phyloP scores from a whole-genome alignment of 2,329 filamentous ascomycete species.

The Intubia oerlemansii region DNA sequence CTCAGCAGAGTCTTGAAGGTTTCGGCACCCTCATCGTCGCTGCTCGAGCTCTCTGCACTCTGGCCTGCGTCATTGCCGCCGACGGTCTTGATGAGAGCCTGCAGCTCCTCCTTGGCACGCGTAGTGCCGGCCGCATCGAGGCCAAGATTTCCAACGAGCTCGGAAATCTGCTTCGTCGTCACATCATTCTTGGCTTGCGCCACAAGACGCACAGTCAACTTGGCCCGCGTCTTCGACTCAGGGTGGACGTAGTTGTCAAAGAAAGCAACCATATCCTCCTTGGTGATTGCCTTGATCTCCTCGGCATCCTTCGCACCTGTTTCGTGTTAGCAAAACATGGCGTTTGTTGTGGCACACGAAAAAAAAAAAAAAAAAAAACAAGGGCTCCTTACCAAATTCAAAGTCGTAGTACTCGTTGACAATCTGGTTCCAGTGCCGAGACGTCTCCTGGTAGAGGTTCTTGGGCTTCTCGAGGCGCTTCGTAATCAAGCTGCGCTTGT shows the following conservation, averaged over 20 bases:
- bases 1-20: conserved; percentile 28
- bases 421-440: conserved; percentile 69
- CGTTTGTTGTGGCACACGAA: neutral
- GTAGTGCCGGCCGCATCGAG: conserved; percentile 13
- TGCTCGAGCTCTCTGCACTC: conserved; percentile 16
- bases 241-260: conserved; percentile 59
- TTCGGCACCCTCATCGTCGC: conserved; percentile 24
- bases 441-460: conserved; percentile 71
- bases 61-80: too few species aligned
- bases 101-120: conserved; percentile 14
- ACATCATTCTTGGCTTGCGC: conserved; percentile 41
- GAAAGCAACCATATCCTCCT: conserved; percentile 61
- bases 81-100: too few species aligned
- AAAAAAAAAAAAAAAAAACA: conserved; percentile 7
- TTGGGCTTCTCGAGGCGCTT: conserved; percentile 80
- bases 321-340: conserved; percentile 1
- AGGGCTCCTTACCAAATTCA: conserved; percentile 56
- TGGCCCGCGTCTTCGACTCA: conserved; percentile 50
- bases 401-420: conserved; percentile 79
- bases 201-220: conserved; percentile 63
- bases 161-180: conserved; percentile 19
- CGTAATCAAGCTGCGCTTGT: conserved; percentile 76
- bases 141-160: conserved; percentile 16
- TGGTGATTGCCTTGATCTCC: conserved; percentile 51
- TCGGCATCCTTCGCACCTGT: conserved; percentile 56